Percentiles rank a stretch among this genome's conserved stretches.
These are phyloP conservation scores for Yamadazyma songkhlaensis DNA, from an alignment of 1,139 yeast species.

Conservation along the genomic window DNA sequence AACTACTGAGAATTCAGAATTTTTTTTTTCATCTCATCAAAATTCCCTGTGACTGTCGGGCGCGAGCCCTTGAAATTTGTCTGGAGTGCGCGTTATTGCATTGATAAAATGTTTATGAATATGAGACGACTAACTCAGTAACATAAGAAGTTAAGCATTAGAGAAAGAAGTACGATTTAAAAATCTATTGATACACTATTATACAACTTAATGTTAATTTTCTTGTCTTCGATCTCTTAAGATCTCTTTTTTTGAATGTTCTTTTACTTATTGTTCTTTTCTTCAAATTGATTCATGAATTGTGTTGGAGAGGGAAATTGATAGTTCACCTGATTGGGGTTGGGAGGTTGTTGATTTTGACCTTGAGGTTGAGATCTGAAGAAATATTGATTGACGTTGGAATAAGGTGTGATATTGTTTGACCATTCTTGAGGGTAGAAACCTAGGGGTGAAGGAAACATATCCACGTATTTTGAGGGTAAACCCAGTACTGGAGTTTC, in stretches of 20 bases:
- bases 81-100: no score
- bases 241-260: background rate
- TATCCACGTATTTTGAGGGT: slow-evolving; percentile 51
- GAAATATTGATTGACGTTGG: slow-evolving; percentile 25
- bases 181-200: slow-evolving; percentile 4
- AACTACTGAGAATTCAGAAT: background rate
- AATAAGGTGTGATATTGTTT: slow-evolving; percentile 36
- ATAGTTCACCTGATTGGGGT: slow-evolving; percentile 9
- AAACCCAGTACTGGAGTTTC: slow-evolving; percentile 51
- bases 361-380: slow-evolving; percentile 5
- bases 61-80: background rate
- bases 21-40: background rate
- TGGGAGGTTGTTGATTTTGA: slow-evolving; percentile 2
- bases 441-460: slow-evolving; percentile 55
- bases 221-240: background rate
- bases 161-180: background rate
- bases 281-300: slow-evolving; percentile 13
- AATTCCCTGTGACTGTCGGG: slow-evolving; percentile 2
- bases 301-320: slow-evolving; percentile 17
- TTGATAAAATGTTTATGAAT: no score
- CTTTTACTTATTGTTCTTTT: slow-evolving; percentile 3
- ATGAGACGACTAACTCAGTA: no score
- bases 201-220: background rate
- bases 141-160: no score
- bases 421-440: slow-evolving; percentile 50